phyloP scores from a whole-genome alignment of 1,139 yeast species.

The Saccharomyces hybrid region DNA sequence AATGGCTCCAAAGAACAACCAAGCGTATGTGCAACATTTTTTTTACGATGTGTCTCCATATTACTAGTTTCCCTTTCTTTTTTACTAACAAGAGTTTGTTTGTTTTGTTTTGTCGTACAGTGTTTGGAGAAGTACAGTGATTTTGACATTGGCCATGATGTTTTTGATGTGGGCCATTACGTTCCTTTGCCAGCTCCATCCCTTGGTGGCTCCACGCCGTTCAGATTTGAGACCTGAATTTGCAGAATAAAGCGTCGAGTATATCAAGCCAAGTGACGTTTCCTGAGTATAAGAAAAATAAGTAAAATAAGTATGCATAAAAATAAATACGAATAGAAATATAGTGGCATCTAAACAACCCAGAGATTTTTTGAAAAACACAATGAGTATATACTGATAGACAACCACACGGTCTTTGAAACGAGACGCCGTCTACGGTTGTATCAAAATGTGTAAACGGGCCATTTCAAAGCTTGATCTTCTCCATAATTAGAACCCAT shows the following conservation, averaged over 20 bases:
- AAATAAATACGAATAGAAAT: constrained; percentile 1
- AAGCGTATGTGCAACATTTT: constrained; percentile 36
- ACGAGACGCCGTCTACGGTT: constrained; percentile 12
- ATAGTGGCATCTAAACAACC: constrained; percentile 2
- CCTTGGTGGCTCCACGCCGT: constrained; percentile 74
- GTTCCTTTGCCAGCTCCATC: constrained; percentile 65
- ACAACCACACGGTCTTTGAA: constrained; percentile 24
- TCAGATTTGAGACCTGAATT: constrained; percentile 74
- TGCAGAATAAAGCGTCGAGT: constrained; percentile 29
- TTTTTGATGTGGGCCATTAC: constrained; percentile 95
- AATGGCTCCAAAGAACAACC: constrained; percentile 45
- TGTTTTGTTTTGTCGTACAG: constrained; percentile 26
- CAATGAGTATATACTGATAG: not conserved
- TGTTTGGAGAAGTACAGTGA: constrained; percentile 88
- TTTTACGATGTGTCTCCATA: not conserved
- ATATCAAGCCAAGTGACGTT: not conserved
- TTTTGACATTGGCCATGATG: constrained; percentile 78
- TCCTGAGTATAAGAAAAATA: not conserved
- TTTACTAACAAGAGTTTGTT: constrained; percentile 8
- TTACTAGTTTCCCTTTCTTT: not conserved
- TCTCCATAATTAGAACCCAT: constrained; percentile 66
- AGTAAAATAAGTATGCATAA: not conserved
- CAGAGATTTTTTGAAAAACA: constrained; percentile 1
- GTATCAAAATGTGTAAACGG: constrained; percentile 24
- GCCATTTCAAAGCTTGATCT: constrained; percentile 45